Percentiles rank a stretch among this genome's conserved stretches.
Evolutionary conservation across 495 filamentous ascomycete genomes (phyloP).

Genomic region (Evernia prunastri): DNA sequence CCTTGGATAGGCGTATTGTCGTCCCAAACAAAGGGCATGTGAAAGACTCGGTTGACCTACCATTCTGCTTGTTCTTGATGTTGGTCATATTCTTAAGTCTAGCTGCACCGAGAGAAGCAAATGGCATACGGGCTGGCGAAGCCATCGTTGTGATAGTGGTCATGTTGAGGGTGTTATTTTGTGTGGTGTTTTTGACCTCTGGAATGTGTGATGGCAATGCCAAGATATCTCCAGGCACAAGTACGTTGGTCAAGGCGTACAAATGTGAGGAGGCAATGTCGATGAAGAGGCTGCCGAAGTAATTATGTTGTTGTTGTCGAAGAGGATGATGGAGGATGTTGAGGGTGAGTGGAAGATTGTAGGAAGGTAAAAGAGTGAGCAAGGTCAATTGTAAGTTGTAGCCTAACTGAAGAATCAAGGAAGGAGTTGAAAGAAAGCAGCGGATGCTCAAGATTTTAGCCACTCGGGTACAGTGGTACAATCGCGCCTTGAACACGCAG

Average conservation of each 20-base stretch:
- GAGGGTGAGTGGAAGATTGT: neutral
- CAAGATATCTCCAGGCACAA: neutral
- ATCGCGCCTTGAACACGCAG: slow-evolving; percentile 13
- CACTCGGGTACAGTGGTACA: slow-evolving; percentile 10
- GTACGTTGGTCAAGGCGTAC: neutral
- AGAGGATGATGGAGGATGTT: neutral
- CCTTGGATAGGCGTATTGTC: neutral
- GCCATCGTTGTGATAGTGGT: slow-evolving; percentile 24
- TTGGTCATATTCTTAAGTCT: slow-evolving; percentile 51
- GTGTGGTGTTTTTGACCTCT: neutral
- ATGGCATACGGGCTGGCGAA: slow-evolving; percentile 43
- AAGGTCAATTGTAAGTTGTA: neutral
- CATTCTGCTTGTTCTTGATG: slow-evolving; percentile 57
- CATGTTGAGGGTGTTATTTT: slow-evolving; percentile 16
- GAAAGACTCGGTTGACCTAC: slow-evolving; percentile 37
- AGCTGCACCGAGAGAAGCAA: slow-evolving; percentile 47
- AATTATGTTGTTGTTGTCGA: too few species aligned
- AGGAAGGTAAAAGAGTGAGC: neutral
- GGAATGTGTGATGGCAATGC: slow-evolving; percentile 2
- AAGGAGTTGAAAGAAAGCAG: neutral
- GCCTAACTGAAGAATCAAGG: neutral
- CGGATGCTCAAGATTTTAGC: slow-evolving; percentile 11
- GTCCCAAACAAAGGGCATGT: neutral
- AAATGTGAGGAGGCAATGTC: neutral
- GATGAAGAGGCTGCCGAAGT: neutral